Conservation (phyloP, 2,329 filamentous ascomycete genomes). For the Alternaria sp. region DNA sequence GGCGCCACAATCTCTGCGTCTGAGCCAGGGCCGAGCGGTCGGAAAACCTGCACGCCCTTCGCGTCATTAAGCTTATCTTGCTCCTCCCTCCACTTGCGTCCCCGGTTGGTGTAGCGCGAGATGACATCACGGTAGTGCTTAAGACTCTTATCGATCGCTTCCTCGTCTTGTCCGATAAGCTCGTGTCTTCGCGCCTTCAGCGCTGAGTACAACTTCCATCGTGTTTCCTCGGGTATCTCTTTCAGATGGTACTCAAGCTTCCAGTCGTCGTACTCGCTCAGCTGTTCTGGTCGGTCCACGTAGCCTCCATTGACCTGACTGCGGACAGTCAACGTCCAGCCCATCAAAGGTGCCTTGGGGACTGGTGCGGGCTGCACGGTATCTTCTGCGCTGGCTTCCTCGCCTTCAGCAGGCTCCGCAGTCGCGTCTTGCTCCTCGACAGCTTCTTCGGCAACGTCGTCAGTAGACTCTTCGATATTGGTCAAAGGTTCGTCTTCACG, state of each 20-base stretch:
- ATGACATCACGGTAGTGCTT: constrained; percentile 56
- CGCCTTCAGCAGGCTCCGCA: not conserved
- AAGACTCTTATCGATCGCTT: constrained; percentile 45
- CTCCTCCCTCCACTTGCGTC: constrained; percentile 63
- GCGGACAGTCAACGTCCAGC: constrained; percentile 73
- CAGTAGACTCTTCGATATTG: not conserved
- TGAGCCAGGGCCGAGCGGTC: constrained; percentile 40
- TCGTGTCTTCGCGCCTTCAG: constrained; percentile 64
- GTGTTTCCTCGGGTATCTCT: constrained; percentile 52
- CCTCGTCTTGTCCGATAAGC: constrained; percentile 47
- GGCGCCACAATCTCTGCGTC: constrained; percentile 6
- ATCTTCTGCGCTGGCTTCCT: not conserved
- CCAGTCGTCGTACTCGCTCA: constrained; percentile 65
- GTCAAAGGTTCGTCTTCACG: constrained; percentile 1
- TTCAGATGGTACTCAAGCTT: constrained; percentile 77
- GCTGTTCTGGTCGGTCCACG: constrained; percentile 64
- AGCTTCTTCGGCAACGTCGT: not conserved
- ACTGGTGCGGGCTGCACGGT: not conserved
- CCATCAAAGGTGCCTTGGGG: constrained; percentile 58
- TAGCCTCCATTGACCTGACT: constrained; percentile 73
- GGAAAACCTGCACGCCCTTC: constrained; percentile 47
- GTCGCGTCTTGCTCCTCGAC: not conserved
- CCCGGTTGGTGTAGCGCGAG: constrained; percentile 58
- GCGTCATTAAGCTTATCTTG: constrained; percentile 61
- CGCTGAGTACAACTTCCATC: constrained; percentile 30